Evolutionary conservation across 257 asterid species (phyloP).

Genomic region (Anisodus tanguticus): DNA sequence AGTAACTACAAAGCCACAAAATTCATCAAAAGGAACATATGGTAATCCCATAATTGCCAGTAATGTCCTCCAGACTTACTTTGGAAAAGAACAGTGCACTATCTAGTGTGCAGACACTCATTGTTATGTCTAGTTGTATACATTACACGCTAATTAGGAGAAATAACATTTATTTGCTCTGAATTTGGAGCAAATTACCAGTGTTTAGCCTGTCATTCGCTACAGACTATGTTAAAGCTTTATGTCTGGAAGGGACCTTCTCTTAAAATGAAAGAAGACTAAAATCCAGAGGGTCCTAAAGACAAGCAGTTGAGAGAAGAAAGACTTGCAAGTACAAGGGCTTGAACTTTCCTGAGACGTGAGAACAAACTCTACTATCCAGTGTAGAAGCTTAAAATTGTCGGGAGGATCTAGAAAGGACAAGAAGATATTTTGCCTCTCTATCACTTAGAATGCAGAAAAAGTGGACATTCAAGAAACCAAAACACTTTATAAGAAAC

Average conservation of each 20-base stretch:
- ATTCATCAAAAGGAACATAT: slow-evolving; percentile 18
- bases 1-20: background rate
- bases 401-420: background rate
- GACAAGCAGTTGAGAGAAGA: too few relatives aligned
- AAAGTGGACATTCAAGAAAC: background rate
- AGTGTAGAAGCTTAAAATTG: background rate
- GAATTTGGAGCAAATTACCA: background rate
- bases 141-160: background rate
- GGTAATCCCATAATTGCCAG: background rate
- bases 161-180: background rate
- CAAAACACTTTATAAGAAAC: too few relatives aligned
- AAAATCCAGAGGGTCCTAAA: background rate
- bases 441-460: background rate
- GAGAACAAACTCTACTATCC: too few relatives aligned
- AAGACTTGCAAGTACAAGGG: too few relatives aligned
- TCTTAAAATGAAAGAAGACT: background rate
- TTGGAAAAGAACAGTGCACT: background rate
- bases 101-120: background rate
- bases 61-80: background rate
- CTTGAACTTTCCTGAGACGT: too few relatives aligned
- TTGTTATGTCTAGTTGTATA: background rate
- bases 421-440: background rate
- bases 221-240: background rate
- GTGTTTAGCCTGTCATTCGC: background rate
- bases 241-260: background rate